Percentiles rank a stretch among this genome's conserved stretches.
These are phyloP conservation scores for Myxozyma melibiosi DNA, from an alignment of 805 yeast species.

Conservation along the genomic window DNA sequence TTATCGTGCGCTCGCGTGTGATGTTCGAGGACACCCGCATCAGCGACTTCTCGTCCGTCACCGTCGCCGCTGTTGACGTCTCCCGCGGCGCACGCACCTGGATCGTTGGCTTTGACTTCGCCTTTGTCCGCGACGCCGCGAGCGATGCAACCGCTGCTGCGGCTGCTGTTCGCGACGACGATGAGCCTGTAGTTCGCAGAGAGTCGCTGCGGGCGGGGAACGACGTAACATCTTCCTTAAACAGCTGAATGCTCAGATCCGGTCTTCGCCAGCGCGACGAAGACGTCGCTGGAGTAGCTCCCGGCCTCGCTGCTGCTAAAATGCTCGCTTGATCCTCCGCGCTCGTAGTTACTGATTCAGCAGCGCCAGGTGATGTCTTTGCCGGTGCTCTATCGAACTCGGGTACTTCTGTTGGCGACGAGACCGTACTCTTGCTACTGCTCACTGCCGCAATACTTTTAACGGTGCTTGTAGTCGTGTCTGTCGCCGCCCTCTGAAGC, in stretches of 20 bases:
- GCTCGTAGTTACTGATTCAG: too few species aligned
- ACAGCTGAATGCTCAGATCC: constrained; percentile 27
- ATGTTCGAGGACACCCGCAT: constrained; percentile 7
- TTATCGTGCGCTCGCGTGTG: constrained; percentile 25
- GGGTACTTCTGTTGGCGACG: background rate
- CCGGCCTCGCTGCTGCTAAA: background rate
- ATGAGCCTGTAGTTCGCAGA: constrained; percentile 22
- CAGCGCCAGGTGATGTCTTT: too few species aligned
- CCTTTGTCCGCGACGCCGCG: background rate
- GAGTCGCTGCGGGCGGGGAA: constrained; percentile 36
- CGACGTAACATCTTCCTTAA: constrained; percentile 11
- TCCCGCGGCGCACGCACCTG: background rate
- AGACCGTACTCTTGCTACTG: background rate
- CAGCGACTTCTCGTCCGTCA: background rate
- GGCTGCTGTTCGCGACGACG: background rate
- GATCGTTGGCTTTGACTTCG: background rate
- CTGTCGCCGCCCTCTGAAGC: constrained; percentile 4
- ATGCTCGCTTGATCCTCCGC: too few species aligned
- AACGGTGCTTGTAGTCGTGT: background rate
- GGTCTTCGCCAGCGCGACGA: constrained; percentile 26
- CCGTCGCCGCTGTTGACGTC: background rate
- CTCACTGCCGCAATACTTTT: background rate
- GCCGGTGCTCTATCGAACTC: too few species aligned
- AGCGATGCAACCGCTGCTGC: constrained; percentile 3
- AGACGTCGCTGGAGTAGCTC: constrained; percentile 1